Percentiles rank a stretch among this genome's conserved stretches.
Evolutionary conservation across 1,284 basidiomycete species (phyloP).

Genomic region (Cystobasidium slooffiae): DNA sequence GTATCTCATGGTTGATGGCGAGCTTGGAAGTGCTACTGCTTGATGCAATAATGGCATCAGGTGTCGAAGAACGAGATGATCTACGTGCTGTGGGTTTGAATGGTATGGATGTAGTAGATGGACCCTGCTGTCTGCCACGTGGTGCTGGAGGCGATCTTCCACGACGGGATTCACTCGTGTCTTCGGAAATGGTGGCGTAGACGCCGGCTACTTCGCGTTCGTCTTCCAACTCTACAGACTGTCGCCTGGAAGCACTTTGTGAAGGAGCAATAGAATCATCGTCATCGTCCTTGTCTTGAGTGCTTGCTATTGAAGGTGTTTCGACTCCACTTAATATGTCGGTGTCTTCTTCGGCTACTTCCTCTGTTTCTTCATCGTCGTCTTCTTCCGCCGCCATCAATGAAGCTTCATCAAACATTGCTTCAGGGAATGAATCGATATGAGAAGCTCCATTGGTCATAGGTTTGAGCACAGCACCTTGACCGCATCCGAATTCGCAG

Average conservation of each 20-base stretch:
- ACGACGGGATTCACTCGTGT: not conserved
- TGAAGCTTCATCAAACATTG: conserved; percentile 30
- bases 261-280: conserved; percentile 56
- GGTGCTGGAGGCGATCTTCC: conserved; percentile 8
- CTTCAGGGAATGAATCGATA: conserved; percentile 57
- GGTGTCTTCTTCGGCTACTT: conserved; percentile 44
- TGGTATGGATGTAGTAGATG: not conserved
- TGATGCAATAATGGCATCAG: conserved; percentile 5
- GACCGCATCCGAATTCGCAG: conserved; percentile 77
- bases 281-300: conserved; percentile 52
- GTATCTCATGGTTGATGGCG: conserved; percentile 6
- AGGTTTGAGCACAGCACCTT: conserved; percentile 70
- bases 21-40: not conserved
- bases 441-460: conserved; percentile 74
- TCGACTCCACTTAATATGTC: not conserved
- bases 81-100: not conserved
- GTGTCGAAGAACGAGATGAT: conserved; percentile 13
- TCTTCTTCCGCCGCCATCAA: conserved; percentile 20
- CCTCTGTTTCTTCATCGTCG: conserved; percentile 47
- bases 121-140: conserved; percentile 18
- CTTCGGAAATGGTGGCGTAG: not conserved
- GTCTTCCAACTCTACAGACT: not conserved
- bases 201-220: not conserved
- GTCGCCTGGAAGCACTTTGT: conserved; percentile 13
- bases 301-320: conserved; percentile 13